Evolutionary conservation across 768 basidiomycete genomes (phyloP).

Genomic region (Infundibulicybe gibba): DNA sequence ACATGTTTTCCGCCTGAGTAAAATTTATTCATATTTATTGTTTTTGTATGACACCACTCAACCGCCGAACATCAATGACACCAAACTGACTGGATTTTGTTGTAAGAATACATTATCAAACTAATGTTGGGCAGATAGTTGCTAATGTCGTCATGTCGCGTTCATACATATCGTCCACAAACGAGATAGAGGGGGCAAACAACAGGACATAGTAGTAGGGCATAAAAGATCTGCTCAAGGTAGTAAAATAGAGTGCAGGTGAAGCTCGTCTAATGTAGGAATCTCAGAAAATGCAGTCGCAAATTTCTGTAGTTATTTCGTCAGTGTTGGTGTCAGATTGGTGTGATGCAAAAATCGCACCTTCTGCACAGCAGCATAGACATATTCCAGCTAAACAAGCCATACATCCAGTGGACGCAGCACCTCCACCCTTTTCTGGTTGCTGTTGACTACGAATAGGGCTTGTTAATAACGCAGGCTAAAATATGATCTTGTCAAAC

Average conservation of each 20-base stretch:
- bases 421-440: constrained; percentile 42
- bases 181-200: not conserved
- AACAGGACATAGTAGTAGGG: constrained; percentile 3
- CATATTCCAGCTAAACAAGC: constrained; percentile 65
- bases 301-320: constrained; percentile 48
- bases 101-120: too few species aligned
- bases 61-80: too few species aligned
- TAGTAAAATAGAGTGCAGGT: not conserved
- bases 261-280: too few species aligned
- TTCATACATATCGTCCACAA: too few species aligned
- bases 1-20: too few species aligned
- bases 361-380: constrained; percentile 74
- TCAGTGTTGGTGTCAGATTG: not conserved
- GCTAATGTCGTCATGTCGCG: too few species aligned
- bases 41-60: constrained; percentile 37
- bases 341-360: constrained; percentile 29
- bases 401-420: constrained; percentile 38
- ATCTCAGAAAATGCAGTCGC: constrained; percentile 64
- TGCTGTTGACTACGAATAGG: constrained; percentile 41
- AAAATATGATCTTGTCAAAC: constrained; percentile 7
- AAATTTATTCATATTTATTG: too few species aligned
- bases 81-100: too few species aligned
- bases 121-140: too few species aligned
- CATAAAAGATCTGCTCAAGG: constrained; percentile 4
- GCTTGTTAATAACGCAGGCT: not conserved